These are phyloP conservation scores for Prunus yedoensis DNA, from an alignment of 331 rosid species.

Conservation along the genomic window DNA sequence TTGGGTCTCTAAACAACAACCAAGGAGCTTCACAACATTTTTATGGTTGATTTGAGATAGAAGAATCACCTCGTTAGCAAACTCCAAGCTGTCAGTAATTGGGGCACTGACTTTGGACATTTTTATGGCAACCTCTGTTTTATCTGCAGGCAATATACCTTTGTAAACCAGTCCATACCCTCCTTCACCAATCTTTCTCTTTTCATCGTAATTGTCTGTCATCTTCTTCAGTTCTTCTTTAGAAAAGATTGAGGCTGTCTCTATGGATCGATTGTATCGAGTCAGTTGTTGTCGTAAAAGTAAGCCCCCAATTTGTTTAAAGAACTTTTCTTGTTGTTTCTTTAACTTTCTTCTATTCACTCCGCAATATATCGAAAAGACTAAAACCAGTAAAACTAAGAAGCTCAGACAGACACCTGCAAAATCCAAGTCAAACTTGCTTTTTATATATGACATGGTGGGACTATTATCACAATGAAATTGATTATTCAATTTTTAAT, in stretches of 20 bases:
- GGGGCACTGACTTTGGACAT: neutral
- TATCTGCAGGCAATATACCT: neutral
- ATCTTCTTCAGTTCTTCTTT: neutral
- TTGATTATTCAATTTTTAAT: too few relatives aligned
- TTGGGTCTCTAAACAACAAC: conserved; percentile 25
- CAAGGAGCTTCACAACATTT: conserved; percentile 15
- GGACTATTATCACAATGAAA: too few relatives aligned
- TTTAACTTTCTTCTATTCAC: neutral
- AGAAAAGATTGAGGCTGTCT: conserved; percentile 8
- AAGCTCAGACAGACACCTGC: neutral
- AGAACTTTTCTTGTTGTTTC: neutral
- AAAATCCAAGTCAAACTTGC: neutral
- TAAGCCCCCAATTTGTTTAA: neutral
- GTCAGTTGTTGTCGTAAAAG: neutral
- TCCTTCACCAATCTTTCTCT: conserved; percentile 8
- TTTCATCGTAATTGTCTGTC: conserved; percentile 7
- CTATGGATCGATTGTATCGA: neutral
- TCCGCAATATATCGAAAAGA: neutral
- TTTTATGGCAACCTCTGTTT: conserved; percentile 8
- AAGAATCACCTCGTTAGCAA: conserved; percentile 17
- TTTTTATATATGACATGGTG: too few relatives aligned
- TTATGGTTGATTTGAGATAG: conserved; percentile 19
- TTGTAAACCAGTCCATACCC: conserved; percentile 22
- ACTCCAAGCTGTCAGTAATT: neutral
- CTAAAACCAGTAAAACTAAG: neutral